Evolutionary conservation across 441 rosid genomes (phyloP), one percentile per base, ranked within the genome.

Genomic region (Bocquillonia castaneifolia): DNA sequence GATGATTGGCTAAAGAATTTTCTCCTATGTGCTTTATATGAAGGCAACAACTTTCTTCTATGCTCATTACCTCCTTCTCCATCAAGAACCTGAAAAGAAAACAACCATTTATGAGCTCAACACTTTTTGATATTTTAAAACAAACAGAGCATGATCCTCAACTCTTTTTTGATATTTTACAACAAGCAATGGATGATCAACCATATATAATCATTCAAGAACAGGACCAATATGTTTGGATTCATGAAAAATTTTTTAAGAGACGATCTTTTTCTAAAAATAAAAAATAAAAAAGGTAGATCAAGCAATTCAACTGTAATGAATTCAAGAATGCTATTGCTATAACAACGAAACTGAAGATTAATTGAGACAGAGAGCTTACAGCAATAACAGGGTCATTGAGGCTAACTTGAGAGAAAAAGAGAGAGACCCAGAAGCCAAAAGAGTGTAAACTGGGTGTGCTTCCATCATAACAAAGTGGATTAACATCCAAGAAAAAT

Each of bases 321-420:
- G 54, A 64, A 65, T 51, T 9, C 51, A 53, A 10, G 18, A 26
- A n/a, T n/a, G n/a, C n/a, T 18, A 3, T 15, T 15, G 18, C 5
- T 17, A 12, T 0, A 9, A 17, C 37, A 10, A 3, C 17, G 13
- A 6, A 1, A 25, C 8, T 12, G 25, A 39, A 2, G 10, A 20
- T n/a, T 34, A 40, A 36, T 10, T 64, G 32, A 40, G 62, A 56
- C 22, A 68, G 40, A 70, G 66, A 66, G 17, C 80, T 83, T 82
- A 93, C 97, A 57, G 96, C 96, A 64, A 93, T 83, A 52, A 93
- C 90, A 58, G 97, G 97, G 78, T 88, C 97, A 13, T 48, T 73
- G 63, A 76, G 86, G 85, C 86, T 85, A 76, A 93, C 97, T 81
- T 82, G 88, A 63, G 85, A 77, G 77, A 92, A 84, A 82, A 92